phyloP scores from a whole-genome alignment of 805 yeast species.

The Vanderwaltozyma polyspora region DNA sequence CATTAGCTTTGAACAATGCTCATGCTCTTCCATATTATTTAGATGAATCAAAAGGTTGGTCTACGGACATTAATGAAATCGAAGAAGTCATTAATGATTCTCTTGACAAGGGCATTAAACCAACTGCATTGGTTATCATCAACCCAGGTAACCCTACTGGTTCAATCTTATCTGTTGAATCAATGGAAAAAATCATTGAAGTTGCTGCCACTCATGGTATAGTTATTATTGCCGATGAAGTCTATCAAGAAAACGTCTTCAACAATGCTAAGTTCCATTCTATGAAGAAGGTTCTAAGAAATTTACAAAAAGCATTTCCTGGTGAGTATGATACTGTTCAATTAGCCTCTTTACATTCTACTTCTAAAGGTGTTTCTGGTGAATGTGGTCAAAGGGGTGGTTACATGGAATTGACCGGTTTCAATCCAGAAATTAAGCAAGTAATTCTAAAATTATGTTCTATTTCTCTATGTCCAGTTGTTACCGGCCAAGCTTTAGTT shows the following conservation, averaged over 20 bases:
- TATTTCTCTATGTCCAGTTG: conserved; percentile 87
- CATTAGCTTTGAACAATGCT: conserved; percentile 73
- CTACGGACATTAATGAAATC: conserved; percentile 60
- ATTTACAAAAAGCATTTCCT: conserved; percentile 44
- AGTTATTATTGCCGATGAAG: conserved; percentile 93
- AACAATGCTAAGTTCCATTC: conserved; percentile 65
- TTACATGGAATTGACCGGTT: conserved; percentile 87
- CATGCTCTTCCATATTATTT: conserved; percentile 78
- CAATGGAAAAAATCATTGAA: conserved; percentile 59
- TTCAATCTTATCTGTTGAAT: conserved; percentile 52
- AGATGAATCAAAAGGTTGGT: conserved; percentile 76
- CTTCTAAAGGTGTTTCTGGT: conserved; percentile 94
- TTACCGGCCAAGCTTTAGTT: conserved; percentile 85
- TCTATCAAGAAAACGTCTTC: conserved; percentile 88
- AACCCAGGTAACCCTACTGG: conserved; percentile 99
- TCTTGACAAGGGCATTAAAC: conserved; percentile 40
- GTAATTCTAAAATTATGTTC: conserved; percentile 78
- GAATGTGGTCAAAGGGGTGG: conserved; percentile 99
- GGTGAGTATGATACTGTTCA: conserved; percentile 62
- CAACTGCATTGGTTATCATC: conserved; percentile 79
- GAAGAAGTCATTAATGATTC: conserved; percentile 42
- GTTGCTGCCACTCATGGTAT: conserved; percentile 79
- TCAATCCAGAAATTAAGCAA: conserved; percentile 55
- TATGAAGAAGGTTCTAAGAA: conserved; percentile 65
- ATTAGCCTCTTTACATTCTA: conserved; percentile 90